Evolutionary conservation across 208 protist genomes (phyloP).

Genomic region (Leptomonas pyrrhocoris): DNA sequence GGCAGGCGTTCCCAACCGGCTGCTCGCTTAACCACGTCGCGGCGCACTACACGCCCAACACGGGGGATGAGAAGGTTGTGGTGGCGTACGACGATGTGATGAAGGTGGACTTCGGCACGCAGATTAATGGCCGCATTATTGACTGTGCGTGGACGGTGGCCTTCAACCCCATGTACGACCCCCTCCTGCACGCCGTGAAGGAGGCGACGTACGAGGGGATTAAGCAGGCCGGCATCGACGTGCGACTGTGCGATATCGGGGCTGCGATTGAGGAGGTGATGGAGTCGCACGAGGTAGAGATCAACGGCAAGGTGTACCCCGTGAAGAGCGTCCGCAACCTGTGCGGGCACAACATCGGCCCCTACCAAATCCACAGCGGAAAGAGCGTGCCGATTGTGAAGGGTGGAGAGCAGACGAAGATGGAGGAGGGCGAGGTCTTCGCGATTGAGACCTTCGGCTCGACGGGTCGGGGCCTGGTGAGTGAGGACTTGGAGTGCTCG

Average conservation of each 20-base stretch:
- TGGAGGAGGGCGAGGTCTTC: constrained; percentile 98
- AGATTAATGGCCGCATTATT: constrained; percentile 98
- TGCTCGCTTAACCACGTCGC: constrained; percentile 97
- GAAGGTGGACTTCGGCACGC: constrained; percentile 99
- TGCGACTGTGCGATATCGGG: constrained; percentile 95
- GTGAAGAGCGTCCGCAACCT: constrained; percentile 98
- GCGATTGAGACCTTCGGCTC: constrained; percentile 99
- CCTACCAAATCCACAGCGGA: constrained; percentile 99
- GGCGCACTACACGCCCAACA: constrained; percentile 98
- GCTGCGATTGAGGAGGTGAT: constrained; percentile 98
- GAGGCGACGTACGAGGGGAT: constrained; percentile 98
- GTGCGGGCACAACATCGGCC: constrained; percentile 97
- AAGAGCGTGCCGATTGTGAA: constrained; percentile 99
- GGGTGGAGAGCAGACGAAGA: constrained; percentile 92
- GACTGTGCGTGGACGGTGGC: constrained; percentile 98
- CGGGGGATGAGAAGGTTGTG: constrained; percentile 94
- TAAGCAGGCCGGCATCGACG: constrained; percentile 95
- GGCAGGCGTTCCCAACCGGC: constrained; percentile 93
- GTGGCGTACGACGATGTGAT: constrained; percentile 96
- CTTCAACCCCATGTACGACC: constrained; percentile 97
- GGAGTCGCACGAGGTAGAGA: constrained; percentile 97
- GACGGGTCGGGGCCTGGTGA: constrained; percentile 95
- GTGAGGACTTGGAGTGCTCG: constrained; percentile 96
- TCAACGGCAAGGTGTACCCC: constrained; percentile 94
- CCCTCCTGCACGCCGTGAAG: constrained; percentile 94